These are phyloP conservation scores for Trichoderma sp. DNA, from an alignment of 2,329 filamentous ascomycete species.

Conservation along the genomic window DNA sequence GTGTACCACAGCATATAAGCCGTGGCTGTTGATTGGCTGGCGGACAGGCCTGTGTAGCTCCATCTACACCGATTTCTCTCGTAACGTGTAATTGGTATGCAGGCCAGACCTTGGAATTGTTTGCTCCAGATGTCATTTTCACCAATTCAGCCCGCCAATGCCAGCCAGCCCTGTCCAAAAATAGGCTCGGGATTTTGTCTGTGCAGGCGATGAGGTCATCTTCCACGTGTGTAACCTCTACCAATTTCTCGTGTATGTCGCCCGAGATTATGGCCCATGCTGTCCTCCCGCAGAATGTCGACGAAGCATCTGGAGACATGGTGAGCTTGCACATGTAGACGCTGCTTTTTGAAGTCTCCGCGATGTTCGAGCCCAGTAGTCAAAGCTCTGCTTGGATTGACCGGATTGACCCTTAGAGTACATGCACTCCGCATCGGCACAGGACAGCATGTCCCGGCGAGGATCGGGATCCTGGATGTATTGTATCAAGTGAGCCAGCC, in stretches of 20 bases:
- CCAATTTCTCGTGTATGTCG: slow-evolving; percentile 8
- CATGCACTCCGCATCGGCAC: neutral
- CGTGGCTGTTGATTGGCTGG: neutral
- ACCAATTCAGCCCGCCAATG: neutral
- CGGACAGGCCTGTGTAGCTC: neutral
- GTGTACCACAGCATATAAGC: slow-evolving; percentile 5
- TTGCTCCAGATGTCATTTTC: neutral
- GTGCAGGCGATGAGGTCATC: slow-evolving; percentile 7
- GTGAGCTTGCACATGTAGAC: neutral
- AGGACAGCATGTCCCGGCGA: neutral
- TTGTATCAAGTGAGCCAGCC: slow-evolving; percentile 1
- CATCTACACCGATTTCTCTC: slow-evolving; percentile 11
- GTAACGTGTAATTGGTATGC: neutral
- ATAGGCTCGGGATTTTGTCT: slow-evolving; percentile 2
- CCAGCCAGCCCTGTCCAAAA: slow-evolving; percentile 12
- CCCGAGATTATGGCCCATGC: neutral
- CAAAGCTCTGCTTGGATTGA: neutral
- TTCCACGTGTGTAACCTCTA: neutral
- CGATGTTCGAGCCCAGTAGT: too few relatives aligned
- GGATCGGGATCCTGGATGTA: slow-evolving; percentile 2
- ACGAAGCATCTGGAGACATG: neutral
- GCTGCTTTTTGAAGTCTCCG: neutral
- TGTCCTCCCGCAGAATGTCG: neutral
- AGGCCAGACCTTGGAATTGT: neutral
- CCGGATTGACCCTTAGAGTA: neutral